phyloP scores from a whole-genome alignment of 2,329 filamentous ascomycete species.

The Colletotrichum sp. region DNA sequence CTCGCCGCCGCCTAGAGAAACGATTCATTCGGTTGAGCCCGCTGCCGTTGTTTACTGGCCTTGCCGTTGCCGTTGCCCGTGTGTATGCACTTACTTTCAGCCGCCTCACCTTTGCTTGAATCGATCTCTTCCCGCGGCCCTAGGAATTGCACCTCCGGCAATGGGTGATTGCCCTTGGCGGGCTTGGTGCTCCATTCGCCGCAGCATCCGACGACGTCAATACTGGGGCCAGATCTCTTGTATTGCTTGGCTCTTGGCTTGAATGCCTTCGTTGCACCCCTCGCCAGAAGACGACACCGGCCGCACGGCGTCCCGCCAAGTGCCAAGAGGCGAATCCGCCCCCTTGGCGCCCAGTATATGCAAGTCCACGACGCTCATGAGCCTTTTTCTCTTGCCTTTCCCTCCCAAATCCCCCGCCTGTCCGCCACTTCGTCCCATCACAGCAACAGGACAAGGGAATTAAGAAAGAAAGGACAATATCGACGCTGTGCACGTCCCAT shows the following conservation, averaged over 20 bases:
- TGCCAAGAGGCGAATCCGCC: slow-evolving; percentile 13
- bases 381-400: background rate
- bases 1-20: background rate
- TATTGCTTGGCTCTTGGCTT: slow-evolving; percentile 2
- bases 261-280: background rate
- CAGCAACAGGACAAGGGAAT: background rate
- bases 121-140: background rate
- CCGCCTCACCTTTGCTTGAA: background rate
- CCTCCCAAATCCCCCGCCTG: background rate
- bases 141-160: background rate
- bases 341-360: background rate
- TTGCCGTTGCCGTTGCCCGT: background rate
- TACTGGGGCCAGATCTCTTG: slow-evolving; percentile 11
- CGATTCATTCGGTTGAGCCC: background rate
- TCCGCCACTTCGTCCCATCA: slow-evolving; percentile 4
- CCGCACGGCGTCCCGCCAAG: slow-evolving; percentile 13
- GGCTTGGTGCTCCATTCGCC: background rate
- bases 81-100: background rate
- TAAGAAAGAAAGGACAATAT: background rate
- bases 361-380: background rate
- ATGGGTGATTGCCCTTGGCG: slow-evolving; percentile 13
- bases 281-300: slow-evolving; percentile 17
- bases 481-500: slow-evolving; percentile 11
- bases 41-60: background rate
- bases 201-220: background rate